phyloP scores from a whole-genome alignment of 495 filamentous ascomycete species.

The Aspergillus homomorphus region DNA sequence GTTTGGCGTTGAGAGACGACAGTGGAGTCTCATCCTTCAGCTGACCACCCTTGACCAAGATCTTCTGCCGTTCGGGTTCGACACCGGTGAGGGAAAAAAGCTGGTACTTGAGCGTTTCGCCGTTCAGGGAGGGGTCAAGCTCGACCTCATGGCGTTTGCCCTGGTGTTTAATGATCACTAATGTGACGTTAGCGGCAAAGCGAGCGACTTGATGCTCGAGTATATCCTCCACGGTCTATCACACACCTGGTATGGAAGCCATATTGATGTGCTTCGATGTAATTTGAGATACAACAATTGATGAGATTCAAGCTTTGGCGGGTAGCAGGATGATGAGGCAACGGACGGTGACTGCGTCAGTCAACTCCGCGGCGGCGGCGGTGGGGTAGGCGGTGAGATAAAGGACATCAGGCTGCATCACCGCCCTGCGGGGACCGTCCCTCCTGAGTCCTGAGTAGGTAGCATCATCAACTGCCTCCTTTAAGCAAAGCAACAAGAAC shows the following conservation, averaged over 20 bases:
- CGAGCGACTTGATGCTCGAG: background rate
- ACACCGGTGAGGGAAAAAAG: constrained; percentile 93
- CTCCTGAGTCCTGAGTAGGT: constrained; percentile 9
- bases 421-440: constrained; percentile 26
- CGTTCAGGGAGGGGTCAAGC: constrained; percentile 76
- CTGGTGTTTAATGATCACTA: constrained; percentile 91
- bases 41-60: constrained; percentile 87
- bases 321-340: constrained; percentile 18
- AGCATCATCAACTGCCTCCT: background rate
- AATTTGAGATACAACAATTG: constrained; percentile 2
- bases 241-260: constrained; percentile 61
- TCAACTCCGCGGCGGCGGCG: constrained; percentile 27
- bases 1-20: constrained; percentile 77
- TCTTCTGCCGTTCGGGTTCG: constrained; percentile 94
- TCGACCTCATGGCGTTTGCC: constrained; percentile 94
- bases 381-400: constrained; percentile 26
- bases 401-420: constrained; percentile 23
- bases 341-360: constrained; percentile 32
- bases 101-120: constrained; percentile 93
- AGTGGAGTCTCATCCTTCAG: constrained; percentile 93
- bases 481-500: background rate
- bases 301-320: constrained; percentile 1
- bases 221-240: background rate
- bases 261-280: constrained; percentile 35
- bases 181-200: constrained; percentile 27